A percentile compares a stretch with the other conserved stretches of the same genome.
phyloP scores from a whole-genome alignment of 108 stramenopile species.

The Cyclostephanos tholiformis region DNA sequence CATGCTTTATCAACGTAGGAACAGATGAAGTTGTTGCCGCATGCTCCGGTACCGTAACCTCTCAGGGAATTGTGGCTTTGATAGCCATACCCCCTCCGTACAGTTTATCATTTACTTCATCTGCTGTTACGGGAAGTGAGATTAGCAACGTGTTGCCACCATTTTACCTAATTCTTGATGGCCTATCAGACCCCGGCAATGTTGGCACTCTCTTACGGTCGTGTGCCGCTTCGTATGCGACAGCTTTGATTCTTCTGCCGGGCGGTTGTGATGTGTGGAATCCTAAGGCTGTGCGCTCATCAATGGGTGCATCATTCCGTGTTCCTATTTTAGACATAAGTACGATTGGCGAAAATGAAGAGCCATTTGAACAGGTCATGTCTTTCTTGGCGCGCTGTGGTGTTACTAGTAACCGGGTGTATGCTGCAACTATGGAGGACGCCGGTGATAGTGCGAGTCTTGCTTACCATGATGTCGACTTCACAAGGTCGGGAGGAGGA shows the following conservation, averaged over 20 bases:
- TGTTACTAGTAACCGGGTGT: slow-evolving; percentile 48
- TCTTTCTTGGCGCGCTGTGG: slow-evolving; percentile 45
- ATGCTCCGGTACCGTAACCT: slow-evolving; percentile 71
- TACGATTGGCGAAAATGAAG: slow-evolving; percentile 23
- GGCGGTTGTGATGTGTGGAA: slow-evolving; percentile 85
- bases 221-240: slow-evolving; percentile 65
- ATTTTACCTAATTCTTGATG: slow-evolving; percentile 80
- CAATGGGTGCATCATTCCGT: slow-evolving; percentile 83
- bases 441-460: slow-evolving; percentile 35
- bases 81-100: slow-evolving; percentile 64
- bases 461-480: slow-evolving; percentile 62
- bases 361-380: slow-evolving; percentile 23
- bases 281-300: slow-evolving; percentile 80
- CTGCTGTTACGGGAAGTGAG: background rate
- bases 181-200: slow-evolving; percentile 89
- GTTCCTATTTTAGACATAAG: slow-evolving; percentile 61
- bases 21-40: slow-evolving; percentile 68
- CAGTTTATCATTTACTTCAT: slow-evolving; percentile 3
- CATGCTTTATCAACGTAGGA: slow-evolving; percentile 42
- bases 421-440: slow-evolving; percentile 76
- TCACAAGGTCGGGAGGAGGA: slow-evolving; percentile 20
- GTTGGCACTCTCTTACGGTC: slow-evolving; percentile 80
- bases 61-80: slow-evolving; percentile 84
- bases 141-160: slow-evolving; percentile 21
- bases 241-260: slow-evolving; percentile 71